Percentiles rank a stretch among this genome's conserved stretches.
Evolutionary conservation across 441 rosid species (phyloP).

Genomic region (Gossypium laxum): DNA sequence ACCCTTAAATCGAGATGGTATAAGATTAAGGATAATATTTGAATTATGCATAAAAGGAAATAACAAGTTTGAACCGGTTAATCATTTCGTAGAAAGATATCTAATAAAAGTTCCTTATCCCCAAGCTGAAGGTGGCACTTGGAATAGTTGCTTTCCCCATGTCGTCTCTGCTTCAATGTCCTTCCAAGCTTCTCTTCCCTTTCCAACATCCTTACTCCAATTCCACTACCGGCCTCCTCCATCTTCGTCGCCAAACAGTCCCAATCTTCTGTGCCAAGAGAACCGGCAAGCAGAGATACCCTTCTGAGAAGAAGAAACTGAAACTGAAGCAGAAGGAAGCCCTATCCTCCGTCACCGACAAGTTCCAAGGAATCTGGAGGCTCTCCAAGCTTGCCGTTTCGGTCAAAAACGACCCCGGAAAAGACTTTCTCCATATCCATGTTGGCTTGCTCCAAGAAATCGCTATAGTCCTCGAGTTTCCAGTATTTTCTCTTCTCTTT

Average conservation of each 20-base stretch:
- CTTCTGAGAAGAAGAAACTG: slow-evolving; percentile 84
- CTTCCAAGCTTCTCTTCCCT: slow-evolving; percentile 10
- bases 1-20: too few species aligned
- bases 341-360: slow-evolving; percentile 39
- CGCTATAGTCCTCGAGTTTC: slow-evolving; percentile 69
- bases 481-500: slow-evolving; percentile 30
- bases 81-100: neutral
- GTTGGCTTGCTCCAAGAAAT: slow-evolving; percentile 62
- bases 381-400: slow-evolving; percentile 67
- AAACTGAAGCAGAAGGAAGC: slow-evolving; percentile 46
- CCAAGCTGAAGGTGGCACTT: neutral
- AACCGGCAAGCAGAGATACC: slow-evolving; percentile 75
- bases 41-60: too few species aligned
- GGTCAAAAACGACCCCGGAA: slow-evolving; percentile 67
- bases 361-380: slow-evolving; percentile 75
- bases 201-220: slow-evolving; percentile 2
- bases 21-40: too few species aligned
- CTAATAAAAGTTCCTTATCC: slow-evolving; percentile 6
- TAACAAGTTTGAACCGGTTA: too few species aligned
- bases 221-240: slow-evolving; percentile 10
- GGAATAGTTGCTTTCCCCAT: slow-evolving; percentile 9
- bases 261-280: slow-evolving; percentile 49
- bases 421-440: slow-evolving; percentile 58
- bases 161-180: slow-evolving; percentile 21
- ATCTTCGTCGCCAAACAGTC: slow-evolving; percentile 24